Evolutionary conservation across 23 red algal species (phyloP).

Genomic region (Rhodosorus marinus): DNA sequence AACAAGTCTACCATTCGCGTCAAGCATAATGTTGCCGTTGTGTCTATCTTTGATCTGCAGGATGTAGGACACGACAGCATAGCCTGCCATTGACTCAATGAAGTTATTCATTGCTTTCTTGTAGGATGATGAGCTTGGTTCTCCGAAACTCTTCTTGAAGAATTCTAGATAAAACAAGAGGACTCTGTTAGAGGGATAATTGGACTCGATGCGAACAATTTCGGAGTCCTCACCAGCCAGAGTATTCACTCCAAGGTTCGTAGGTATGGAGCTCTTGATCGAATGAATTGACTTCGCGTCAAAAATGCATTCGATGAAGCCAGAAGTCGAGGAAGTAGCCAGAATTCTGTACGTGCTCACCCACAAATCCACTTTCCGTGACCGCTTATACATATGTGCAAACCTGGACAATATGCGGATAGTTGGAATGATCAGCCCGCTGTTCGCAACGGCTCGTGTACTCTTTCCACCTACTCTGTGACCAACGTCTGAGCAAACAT

Average conservation of each 20-base stretch:
- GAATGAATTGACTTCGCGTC: slow-evolving; percentile 75
- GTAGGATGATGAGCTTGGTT: slow-evolving; percentile 20
- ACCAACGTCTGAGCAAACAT: too few relatives aligned
- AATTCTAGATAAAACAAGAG: too few relatives aligned
- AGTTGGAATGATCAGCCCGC: too few relatives aligned
- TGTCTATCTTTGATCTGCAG: slow-evolving; percentile 89
- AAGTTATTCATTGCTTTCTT: slow-evolving; percentile 76
- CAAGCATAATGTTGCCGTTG: slow-evolving; percentile 95
- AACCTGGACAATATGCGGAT: too few relatives aligned
- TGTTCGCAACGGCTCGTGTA: too few relatives aligned
- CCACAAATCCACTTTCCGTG: slow-evolving; percentile 40
- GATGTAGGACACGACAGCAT: slow-evolving; percentile 77
- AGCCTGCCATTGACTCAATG: slow-evolving; percentile 94
- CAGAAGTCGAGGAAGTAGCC: slow-evolving; percentile 44
- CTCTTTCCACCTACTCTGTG: too few relatives aligned
- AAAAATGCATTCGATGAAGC: slow-evolving; percentile 69
- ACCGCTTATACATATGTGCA: too few relatives aligned
- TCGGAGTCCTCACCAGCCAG: too few relatives aligned
- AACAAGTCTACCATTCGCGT: slow-evolving; percentile 67
- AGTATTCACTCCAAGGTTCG: too few relatives aligned
- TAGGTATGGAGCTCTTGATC: slow-evolving; percentile 72
- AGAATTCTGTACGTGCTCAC: slow-evolving; percentile 83
- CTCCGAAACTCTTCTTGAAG: slow-evolving; percentile 75
- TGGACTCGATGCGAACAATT: too few relatives aligned
- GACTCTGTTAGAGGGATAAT: slow-evolving; percentile 53